Evolutionary conservation across 1,139 yeast species (phyloP).

Genomic region (Pichia sp.): DNA sequence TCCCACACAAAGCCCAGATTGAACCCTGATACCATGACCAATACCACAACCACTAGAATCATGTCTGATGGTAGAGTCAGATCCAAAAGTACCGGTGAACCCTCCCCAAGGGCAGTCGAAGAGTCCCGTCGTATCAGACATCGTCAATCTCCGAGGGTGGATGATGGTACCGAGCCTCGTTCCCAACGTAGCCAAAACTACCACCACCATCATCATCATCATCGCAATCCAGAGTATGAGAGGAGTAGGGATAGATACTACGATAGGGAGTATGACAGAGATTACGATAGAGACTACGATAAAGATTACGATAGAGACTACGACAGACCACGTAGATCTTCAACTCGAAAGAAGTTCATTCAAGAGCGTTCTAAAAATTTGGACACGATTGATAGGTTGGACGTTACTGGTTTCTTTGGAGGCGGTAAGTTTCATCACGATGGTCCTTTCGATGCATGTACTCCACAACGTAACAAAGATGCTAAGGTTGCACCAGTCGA

Average conservation of each 20-base stretch:
- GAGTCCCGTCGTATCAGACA: constrained; percentile 3
- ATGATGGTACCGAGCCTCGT: constrained; percentile 5
- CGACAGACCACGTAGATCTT: constrained; percentile 19
- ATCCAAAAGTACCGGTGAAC: constrained; percentile 31
- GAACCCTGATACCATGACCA: constrained; percentile 23
- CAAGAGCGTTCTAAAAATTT: constrained; percentile 50
- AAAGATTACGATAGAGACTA: constrained; percentile 9
- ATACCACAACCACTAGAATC: constrained; percentile 27
- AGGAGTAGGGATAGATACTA: constrained; percentile 11
- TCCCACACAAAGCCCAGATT: constrained; percentile 12
- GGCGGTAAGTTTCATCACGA: constrained; percentile 94
- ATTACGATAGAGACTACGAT: constrained; percentile 8
- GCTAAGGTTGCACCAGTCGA: constrained; percentile 81
- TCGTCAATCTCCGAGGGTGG: constrained; percentile 1
- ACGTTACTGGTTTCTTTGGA: constrained; percentile 94
- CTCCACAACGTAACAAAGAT: constrained; percentile 89
- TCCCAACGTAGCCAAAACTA: constrained; percentile 3
- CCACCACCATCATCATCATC: constrained; percentile 10
- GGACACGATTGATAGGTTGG: constrained; percentile 91
- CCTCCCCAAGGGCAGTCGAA: constrained; percentile 6
- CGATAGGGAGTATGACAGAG: constrained; percentile 5
- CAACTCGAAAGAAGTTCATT: constrained; percentile 25
- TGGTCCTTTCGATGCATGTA: constrained; percentile 98
- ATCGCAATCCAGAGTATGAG: constrained; percentile 7
- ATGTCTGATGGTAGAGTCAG: constrained; percentile 30